phyloP scores from a whole-genome alignment of 2,329 filamentous ascomycete genomes.

The Penicillium freii region DNA sequence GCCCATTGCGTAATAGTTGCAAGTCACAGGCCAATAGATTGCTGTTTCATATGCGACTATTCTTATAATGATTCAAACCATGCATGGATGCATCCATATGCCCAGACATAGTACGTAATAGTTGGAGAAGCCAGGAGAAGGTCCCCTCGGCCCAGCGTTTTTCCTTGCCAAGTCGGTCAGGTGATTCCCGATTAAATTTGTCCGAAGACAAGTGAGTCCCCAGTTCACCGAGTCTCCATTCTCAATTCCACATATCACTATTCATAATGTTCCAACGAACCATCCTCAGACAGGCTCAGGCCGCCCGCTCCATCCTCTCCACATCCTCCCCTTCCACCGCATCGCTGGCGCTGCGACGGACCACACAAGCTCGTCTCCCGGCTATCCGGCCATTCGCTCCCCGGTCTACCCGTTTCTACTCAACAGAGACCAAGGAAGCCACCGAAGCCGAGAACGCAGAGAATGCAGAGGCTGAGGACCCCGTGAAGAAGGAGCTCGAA shows the following conservation, averaged over 20 bases:
- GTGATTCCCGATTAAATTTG: conserved; percentile 10
- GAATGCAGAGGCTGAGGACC: conserved; percentile 45
- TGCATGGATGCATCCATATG: background rate
- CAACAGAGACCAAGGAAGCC: conserved; percentile 44
- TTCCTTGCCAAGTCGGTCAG: conserved; percentile 9
- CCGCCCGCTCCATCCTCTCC: conserved; percentile 34
- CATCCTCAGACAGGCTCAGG: conserved; percentile 44
- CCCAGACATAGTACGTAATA: background rate
- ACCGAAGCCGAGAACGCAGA: conserved; percentile 47
- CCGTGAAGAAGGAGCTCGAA: conserved; percentile 65
- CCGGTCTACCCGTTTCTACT: conserved; percentile 43
- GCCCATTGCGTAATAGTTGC: background rate
- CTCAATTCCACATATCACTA: conserved; percentile 8
- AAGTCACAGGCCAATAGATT: background rate
- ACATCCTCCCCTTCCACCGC: conserved; percentile 33
- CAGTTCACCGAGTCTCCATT: conserved; percentile 1
- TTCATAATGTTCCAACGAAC: conserved; percentile 45
- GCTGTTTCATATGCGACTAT: background rate
- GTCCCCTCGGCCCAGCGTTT: conserved; percentile 6
- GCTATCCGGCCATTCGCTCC: conserved; percentile 35
- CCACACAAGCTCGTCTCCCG: conserved; percentile 31
- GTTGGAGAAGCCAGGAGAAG: conserved; percentile 1
- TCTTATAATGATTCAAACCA: background rate
- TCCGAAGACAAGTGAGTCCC: conserved; percentile 1
- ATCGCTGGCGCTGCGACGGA: conserved; percentile 33